Evolutionary conservation across 495 filamentous ascomycete species (phyloP).

Genomic region (Cryomyces minteri): DNA sequence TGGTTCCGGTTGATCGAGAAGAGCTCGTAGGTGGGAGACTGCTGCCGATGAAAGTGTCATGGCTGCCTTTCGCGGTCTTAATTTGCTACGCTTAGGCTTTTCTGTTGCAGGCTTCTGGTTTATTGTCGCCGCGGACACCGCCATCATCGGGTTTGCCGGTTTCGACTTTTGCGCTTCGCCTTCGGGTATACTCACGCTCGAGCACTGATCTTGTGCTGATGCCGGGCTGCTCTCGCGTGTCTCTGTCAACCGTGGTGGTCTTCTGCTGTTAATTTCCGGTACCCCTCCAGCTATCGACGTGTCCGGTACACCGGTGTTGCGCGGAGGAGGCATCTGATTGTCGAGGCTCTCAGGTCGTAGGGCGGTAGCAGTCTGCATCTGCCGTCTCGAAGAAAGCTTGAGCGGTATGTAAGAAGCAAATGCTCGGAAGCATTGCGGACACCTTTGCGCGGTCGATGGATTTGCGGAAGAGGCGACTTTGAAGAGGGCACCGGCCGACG

Average conservation of each 20-base stretch:
- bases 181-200: slow-evolving; percentile 31
- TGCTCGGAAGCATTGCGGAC: too few species aligned
- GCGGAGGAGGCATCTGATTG: slow-evolving; percentile 42
- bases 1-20: slow-evolving; percentile 67
- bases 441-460: too few species aligned
- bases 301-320: slow-evolving; percentile 45
- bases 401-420: too few species aligned
- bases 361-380: slow-evolving; percentile 47
- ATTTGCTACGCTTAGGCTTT: slow-evolving; percentile 29
- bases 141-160: slow-evolving; percentile 11
- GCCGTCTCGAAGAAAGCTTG: too few species aligned
- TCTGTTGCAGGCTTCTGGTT: slow-evolving; percentile 6
- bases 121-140: slow-evolving; percentile 14
- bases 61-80: slow-evolving; percentile 76
- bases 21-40: slow-evolving; percentile 49
- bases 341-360: slow-evolving; percentile 60
- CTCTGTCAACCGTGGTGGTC: slow-evolving; percentile 24
- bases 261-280: slow-evolving; percentile 33
- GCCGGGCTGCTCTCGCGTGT: slow-evolving; percentile 10
- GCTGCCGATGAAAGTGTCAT: slow-evolving; percentile 70
- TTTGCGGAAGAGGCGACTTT: too few species aligned
- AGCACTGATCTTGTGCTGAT: slow-evolving; percentile 4
- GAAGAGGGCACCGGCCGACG: too few species aligned
- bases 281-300: slow-evolving; percentile 44
- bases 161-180: slow-evolving; percentile 45